These are phyloP conservation scores for Colletotrichum chlorophyti DNA, from an alignment of 2,329 filamentous ascomycete species.

Conservation along the genomic window DNA sequence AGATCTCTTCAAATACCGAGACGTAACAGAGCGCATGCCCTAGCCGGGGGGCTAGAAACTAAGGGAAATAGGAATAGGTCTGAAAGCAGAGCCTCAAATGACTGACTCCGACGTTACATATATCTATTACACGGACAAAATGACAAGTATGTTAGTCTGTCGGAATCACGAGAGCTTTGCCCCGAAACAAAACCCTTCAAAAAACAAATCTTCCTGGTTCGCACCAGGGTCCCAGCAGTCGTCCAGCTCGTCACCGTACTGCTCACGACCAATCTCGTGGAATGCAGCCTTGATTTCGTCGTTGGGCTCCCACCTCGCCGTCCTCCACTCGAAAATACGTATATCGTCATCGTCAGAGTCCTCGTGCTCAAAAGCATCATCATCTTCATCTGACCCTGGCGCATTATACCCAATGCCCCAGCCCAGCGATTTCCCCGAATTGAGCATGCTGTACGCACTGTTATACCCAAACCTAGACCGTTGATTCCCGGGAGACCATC, in stretches of 20 bases:
- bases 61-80: too few species aligned
- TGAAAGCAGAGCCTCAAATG: too few species aligned
- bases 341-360: background rate
- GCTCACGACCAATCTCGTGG: background rate
- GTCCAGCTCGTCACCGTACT: background rate
- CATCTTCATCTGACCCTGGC: background rate
- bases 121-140: too few species aligned
- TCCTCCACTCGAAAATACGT: background rate
- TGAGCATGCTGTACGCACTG: background rate
- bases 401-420: conserved; percentile 7
- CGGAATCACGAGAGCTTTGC: background rate
- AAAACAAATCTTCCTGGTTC: conserved; percentile 10
- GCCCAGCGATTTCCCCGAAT: background rate
- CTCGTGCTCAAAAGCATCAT: background rate
- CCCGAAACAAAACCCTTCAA: background rate
- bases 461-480: background rate
- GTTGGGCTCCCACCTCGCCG: background rate
- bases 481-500: background rate
- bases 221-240: background rate
- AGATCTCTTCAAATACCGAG: too few species aligned
- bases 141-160: too few species aligned
- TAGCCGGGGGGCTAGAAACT: too few species aligned
- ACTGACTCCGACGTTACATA: too few species aligned
- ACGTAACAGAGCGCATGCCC: too few species aligned
- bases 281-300: background rate